Evolutionary conservation across 2,329 filamentous ascomycete genomes (phyloP).

Genomic region (Lasiodiplodia sp.): DNA sequence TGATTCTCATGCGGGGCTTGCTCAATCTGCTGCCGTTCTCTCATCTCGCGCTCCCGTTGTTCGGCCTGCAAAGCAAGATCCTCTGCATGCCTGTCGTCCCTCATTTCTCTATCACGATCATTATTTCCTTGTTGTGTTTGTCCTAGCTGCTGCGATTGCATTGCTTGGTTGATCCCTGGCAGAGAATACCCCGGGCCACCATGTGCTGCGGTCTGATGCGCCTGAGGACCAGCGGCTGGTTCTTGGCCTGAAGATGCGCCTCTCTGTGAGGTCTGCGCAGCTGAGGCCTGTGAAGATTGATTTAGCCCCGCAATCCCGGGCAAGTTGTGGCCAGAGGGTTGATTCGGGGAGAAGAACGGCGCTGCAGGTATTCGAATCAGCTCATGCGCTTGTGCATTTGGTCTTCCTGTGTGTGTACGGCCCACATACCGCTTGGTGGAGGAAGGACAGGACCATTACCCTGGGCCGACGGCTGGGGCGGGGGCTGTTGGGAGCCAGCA

Average conservation of each 20-base stretch:
- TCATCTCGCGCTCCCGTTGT: conserved; percentile 65
- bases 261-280: conserved; percentile 45
- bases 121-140: conserved; percentile 43
- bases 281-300: conserved; percentile 52
- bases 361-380: conserved; percentile 31
- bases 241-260: conserved; percentile 44
- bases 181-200: conserved; percentile 52
- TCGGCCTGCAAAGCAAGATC: conserved; percentile 46
- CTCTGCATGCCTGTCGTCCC: conserved; percentile 55
- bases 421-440: conserved; percentile 47
- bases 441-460: conserved; percentile 47
- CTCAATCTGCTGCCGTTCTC: conserved; percentile 72
- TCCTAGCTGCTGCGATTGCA: conserved; percentile 46
- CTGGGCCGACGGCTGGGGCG: conserved; percentile 47
- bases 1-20: conserved; percentile 84
- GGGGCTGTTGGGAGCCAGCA: conserved; percentile 39
- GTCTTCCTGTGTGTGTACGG: not conserved
- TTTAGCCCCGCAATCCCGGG: conserved; percentile 54
- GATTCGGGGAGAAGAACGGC: conserved; percentile 52
- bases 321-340: conserved; percentile 51
- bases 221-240: conserved; percentile 43
- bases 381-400: not conserved
- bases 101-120: conserved; percentile 57
- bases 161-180: conserved; percentile 54
- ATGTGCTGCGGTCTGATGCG: conserved; percentile 42